These are phyloP conservation scores for Ramalina intermedia DNA, from an alignment of 495 filamentous ascomycete genomes.

Conservation along the genomic window DNA sequence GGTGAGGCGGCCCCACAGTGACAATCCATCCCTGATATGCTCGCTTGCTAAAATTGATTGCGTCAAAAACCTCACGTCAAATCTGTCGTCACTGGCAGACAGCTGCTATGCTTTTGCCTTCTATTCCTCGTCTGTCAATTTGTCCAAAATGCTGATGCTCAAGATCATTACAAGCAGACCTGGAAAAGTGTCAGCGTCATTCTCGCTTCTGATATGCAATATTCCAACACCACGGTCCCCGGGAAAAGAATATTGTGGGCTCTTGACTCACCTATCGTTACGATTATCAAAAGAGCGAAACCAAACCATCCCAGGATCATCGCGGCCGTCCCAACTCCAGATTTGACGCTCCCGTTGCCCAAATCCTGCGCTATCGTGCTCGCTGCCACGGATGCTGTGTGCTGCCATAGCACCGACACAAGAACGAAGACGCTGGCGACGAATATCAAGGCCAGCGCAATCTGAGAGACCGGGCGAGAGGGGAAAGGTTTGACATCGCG, in stretches of 20 bases:
- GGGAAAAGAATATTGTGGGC: too few relatives aligned
- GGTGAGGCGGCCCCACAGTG: too few relatives aligned
- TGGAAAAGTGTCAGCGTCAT: too few relatives aligned
- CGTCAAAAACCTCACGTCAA: not conserved
- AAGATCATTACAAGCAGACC: constrained; percentile 86
- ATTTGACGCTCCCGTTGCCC: constrained; percentile 82
- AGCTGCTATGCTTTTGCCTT: not conserved
- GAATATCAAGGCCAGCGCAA: constrained; percentile 53
- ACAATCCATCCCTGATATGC: not conserved
- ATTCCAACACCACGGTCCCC: too few relatives aligned
- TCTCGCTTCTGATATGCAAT: too few relatives aligned
- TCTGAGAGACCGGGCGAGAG: constrained; percentile 51
- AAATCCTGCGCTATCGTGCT: constrained; percentile 86
- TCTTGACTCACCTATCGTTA: constrained; percentile 50
- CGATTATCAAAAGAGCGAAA: constrained; percentile 79
- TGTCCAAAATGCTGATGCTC: constrained; percentile 59
- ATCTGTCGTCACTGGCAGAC: not conserved
- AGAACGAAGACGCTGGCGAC: constrained; percentile 55
- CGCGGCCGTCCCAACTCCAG: constrained; percentile 77
- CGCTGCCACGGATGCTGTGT: constrained; percentile 88
- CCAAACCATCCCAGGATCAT: constrained; percentile 98
- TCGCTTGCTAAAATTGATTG: constrained; percentile 1
- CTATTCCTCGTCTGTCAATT: constrained; percentile 33
- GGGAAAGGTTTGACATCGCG: constrained; percentile 55
- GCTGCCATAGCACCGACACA: constrained; percentile 56